These are phyloP conservation scores for Pyronema omphalodes DNA, from an alignment of 495 filamentous ascomycete genomes.

Conservation along the genomic window DNA sequence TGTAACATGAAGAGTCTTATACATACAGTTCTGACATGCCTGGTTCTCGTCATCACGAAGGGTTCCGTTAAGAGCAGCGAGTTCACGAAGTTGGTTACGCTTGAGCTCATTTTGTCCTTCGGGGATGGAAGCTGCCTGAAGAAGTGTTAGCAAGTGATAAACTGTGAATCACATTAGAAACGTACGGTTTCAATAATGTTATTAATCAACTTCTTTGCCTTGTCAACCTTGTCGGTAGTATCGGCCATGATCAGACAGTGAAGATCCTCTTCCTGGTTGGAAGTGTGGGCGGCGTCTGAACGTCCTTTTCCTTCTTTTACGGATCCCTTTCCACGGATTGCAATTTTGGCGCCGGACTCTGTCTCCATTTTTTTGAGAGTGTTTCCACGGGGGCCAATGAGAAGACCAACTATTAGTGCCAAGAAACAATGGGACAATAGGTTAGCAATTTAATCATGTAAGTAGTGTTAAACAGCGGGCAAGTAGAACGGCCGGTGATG, in stretches of 20 bases:
- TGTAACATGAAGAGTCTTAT: background rate
- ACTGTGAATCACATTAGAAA: slow-evolving; percentile 8
- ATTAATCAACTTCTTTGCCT: slow-evolving; percentile 60
- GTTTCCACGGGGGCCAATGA: slow-evolving; percentile 72
- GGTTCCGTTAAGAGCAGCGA: slow-evolving; percentile 65
- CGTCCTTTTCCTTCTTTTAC: slow-evolving; percentile 71
- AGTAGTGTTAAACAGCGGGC: background rate
- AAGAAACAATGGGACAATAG: slow-evolving; percentile 18
- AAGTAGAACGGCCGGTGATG: slow-evolving; percentile 17
- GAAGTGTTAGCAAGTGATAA: background rate
- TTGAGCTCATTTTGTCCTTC: slow-evolving; percentile 69
- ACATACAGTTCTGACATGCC: slow-evolving; percentile 92
- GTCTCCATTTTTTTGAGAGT: slow-evolving; percentile 72
- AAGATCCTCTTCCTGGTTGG: slow-evolving; percentile 70
- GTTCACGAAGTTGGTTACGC: slow-evolving; percentile 61
- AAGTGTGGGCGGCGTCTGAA: slow-evolving; percentile 62
- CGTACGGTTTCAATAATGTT: slow-evolving; percentile 63
- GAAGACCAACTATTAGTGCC: slow-evolving; percentile 63
- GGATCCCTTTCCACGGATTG: slow-evolving; percentile 67
- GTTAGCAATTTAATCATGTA: slow-evolving; percentile 21
- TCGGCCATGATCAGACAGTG: slow-evolving; percentile 73
- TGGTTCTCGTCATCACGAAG: slow-evolving; percentile 82
- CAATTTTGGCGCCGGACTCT: slow-evolving; percentile 62
- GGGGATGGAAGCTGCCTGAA: slow-evolving; percentile 56
- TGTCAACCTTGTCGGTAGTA: slow-evolving; percentile 65